These are phyloP conservation scores for Aegilops tauschii DNA, from an alignment of 176 grass and related monocot genomes.

Conservation along the genomic window DNA sequence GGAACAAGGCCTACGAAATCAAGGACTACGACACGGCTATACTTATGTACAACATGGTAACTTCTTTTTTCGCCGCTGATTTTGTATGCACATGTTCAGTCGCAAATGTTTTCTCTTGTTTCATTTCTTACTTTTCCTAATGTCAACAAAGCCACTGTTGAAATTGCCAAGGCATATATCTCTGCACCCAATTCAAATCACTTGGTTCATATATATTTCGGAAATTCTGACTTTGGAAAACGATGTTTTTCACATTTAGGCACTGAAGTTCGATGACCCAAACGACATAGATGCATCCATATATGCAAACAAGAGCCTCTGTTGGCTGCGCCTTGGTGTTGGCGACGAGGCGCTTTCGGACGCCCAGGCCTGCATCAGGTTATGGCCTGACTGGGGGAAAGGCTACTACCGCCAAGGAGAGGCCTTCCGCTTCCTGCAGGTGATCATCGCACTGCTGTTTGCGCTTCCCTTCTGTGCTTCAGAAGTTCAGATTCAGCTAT, in stretches of 20 bases:
- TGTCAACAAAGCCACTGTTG: background rate
- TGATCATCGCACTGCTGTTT: background rate
- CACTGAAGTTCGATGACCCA: background rate
- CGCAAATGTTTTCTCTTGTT: background rate
- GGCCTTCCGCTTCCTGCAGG: constrained; percentile 12
- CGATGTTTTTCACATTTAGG: background rate
- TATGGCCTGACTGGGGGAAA: background rate
- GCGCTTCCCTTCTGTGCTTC: background rate
- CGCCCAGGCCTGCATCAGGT: constrained; percentile 9
- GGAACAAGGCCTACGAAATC: background rate
- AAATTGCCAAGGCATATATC: background rate
- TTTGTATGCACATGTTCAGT: background rate
- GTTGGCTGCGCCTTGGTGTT: constrained; percentile 6
- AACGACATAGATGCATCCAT: background rate
- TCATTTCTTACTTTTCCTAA: background rate
- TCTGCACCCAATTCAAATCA: no score
- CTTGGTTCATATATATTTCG: background rate
- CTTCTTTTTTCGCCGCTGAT: background rate
- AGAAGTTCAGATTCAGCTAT: background rate
- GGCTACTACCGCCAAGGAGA: constrained; percentile 20
- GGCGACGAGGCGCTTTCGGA: constrained; percentile 5
- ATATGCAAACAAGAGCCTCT: constrained; percentile 6
- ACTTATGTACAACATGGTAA: constrained; percentile 30
- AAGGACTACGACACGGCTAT: constrained; percentile 13
- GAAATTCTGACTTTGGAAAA: background rate